These are phyloP conservation scores for Pochonia chlamydosporia DNA, from an alignment of 2,329 filamentous ascomycete genomes.

Conservation along the genomic window DNA sequence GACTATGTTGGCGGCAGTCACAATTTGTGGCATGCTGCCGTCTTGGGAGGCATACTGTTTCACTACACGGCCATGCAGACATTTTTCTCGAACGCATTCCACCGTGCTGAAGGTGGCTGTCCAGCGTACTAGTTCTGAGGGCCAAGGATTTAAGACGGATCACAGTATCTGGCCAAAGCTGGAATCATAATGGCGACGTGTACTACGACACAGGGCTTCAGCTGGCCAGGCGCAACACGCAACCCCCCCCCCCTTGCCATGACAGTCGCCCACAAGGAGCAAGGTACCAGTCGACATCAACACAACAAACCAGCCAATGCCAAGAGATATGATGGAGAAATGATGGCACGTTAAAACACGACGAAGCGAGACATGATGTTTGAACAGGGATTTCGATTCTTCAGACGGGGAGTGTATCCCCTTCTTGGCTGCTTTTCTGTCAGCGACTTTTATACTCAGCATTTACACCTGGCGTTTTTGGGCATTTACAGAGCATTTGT, in stretches of 20 bases:
- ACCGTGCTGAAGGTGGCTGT: constrained; percentile 57
- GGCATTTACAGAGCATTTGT: constrained; percentile 6
- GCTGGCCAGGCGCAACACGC: no score
- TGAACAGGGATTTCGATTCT: not conserved
- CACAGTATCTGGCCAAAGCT: no score
- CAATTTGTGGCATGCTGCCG: constrained; percentile 95
- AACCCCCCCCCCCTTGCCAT: no score
- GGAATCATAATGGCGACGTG: no score
- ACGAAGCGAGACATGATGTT: not conserved
- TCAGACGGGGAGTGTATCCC: not conserved
- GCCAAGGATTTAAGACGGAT: no score
- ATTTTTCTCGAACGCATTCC: constrained; percentile 78
- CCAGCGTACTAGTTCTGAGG: constrained; percentile 37
- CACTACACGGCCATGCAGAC: constrained; percentile 95
- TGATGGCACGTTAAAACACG: not conserved
- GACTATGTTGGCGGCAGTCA: constrained; percentile 94
- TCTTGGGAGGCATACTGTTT: constrained; percentile 92
- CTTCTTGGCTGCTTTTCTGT: not conserved
- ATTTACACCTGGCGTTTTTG: constrained; percentile 2
- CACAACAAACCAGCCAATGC: not conserved
- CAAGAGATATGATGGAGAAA: not conserved
- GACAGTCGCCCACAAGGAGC: no score
- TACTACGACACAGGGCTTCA: no score
- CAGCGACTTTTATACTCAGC: not conserved
- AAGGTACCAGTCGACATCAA: no score